These are phyloP conservation scores for Fusarium sp. DNA, from an alignment of 2,329 filamentous ascomycete species.

Conservation along the genomic window DNA sequence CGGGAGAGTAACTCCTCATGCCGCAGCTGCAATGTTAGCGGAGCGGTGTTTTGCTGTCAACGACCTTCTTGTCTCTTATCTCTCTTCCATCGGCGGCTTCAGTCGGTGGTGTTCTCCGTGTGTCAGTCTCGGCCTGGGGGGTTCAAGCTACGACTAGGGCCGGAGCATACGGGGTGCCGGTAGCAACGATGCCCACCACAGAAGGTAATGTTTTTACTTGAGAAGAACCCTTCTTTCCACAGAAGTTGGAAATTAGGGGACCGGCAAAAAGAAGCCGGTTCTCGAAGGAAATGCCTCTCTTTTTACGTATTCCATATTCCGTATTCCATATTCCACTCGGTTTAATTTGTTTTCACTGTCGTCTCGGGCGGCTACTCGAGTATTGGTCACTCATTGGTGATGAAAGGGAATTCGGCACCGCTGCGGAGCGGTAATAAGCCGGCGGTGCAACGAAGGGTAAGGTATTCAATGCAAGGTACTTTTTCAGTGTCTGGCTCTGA, in stretches of 20 bases:
- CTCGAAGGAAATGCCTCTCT: constrained; percentile 32
- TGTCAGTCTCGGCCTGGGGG: constrained; percentile 42
- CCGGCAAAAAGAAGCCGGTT: constrained; percentile 37
- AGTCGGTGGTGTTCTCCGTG: constrained; percentile 32
- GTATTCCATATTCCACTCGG: not conserved
- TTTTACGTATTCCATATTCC: constrained; percentile 14
- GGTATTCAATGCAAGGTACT: constrained; percentile 20
- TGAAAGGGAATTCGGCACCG: constrained; percentile 2
- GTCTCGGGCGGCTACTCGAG: constrained; percentile 15
- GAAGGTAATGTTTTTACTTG: constrained; percentile 35
- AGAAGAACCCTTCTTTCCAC: constrained; percentile 24
- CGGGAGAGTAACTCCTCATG: not conserved
- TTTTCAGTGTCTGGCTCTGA: constrained; percentile 1
- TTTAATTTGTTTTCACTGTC: constrained; percentile 1
- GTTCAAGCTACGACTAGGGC: constrained; percentile 41
- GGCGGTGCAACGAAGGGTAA: constrained; percentile 30
- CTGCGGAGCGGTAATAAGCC: constrained; percentile 35
- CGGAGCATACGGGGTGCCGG: constrained; percentile 38
- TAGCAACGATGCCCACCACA: constrained; percentile 38
- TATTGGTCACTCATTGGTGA: not conserved
- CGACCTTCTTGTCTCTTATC: not conserved
- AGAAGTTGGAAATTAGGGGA: constrained; percentile 31
- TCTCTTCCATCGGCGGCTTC: constrained; percentile 24
- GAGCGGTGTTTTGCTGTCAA: too few species aligned
- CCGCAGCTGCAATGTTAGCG: too few species aligned